phyloP scores from a whole-genome alignment of 257 asterid genomes.

The Fraxinus anomala region DNA sequence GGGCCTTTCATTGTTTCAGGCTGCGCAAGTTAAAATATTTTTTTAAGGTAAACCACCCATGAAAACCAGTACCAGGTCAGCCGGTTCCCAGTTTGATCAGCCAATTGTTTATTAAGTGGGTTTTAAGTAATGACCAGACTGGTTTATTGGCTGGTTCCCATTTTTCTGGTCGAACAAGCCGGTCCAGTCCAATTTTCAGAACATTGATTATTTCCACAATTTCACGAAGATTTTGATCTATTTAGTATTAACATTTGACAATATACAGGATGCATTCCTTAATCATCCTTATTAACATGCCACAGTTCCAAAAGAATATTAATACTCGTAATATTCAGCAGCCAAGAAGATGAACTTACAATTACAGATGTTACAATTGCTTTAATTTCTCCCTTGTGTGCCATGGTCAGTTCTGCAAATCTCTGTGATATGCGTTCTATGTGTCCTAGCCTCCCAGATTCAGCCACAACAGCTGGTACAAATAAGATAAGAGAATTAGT shows the following conservation, averaged over 20 bases:
- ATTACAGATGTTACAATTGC: slow-evolving; percentile 82
- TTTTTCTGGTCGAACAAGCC: no score
- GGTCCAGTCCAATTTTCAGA: no score
- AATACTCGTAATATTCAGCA: neutral
- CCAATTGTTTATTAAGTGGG: no score
- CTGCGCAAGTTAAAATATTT: no score
- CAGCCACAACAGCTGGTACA: slow-evolving; percentile 46
- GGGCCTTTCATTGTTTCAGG: no score
- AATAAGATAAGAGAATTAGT: slow-evolving; percentile 19
- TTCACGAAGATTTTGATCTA: neutral
- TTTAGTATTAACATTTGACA: neutral
- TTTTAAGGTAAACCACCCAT: no score
- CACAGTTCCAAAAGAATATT: neutral
- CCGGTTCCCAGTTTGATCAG: no score
- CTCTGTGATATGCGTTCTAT: slow-evolving; percentile 9
- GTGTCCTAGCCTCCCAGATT: slow-evolving; percentile 41
- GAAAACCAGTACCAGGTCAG: no score
- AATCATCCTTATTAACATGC: neutral
- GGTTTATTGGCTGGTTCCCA: no score
- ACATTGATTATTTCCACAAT: neutral
- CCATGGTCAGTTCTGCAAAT: slow-evolving; percentile 30
- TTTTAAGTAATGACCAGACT: no score
- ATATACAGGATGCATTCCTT: neutral
- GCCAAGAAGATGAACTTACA: slow-evolving; percentile 50
- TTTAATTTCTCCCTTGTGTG: slow-evolving; percentile 81